These are phyloP conservation scores for Trichosporon asahii DNA, from an alignment of 1,284 basidiomycete species.

Conservation along the genomic window DNA sequence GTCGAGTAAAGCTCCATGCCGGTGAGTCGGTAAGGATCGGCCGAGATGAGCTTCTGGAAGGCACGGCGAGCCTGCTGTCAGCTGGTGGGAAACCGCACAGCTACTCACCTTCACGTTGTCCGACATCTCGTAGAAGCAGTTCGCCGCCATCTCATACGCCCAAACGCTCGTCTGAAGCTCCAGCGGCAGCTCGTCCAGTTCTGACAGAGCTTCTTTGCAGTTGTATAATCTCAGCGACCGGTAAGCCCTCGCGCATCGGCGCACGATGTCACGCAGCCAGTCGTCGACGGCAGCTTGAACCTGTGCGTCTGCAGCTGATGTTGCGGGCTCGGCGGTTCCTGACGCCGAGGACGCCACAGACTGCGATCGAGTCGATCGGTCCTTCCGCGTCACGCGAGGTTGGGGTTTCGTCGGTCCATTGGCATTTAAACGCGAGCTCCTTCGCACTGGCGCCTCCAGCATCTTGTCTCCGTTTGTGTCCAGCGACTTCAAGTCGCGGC, in stretches of 20 bases:
- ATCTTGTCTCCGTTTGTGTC: constrained; percentile 37
- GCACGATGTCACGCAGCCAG: constrained; percentile 74
- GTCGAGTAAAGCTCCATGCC: constrained; percentile 95
- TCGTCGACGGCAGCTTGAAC: constrained; percentile 73
- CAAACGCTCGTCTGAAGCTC: constrained; percentile 70
- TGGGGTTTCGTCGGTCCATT: constrained; percentile 24
- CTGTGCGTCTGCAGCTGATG: constrained; percentile 64
- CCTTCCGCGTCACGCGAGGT: constrained; percentile 24
- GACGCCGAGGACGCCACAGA: constrained; percentile 58
- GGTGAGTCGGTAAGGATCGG: constrained; percentile 77
- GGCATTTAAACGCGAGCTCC: constrained; percentile 42
- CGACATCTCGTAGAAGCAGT: constrained; percentile 79
- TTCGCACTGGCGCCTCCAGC: constrained; percentile 30
- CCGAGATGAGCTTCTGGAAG: constrained; percentile 70
- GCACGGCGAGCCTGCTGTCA: constrained; percentile 68
- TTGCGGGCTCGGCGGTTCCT: constrained; percentile 61
- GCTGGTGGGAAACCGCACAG: background rate
- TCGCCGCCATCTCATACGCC: constrained; percentile 75
- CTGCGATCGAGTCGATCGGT: constrained; percentile 35
- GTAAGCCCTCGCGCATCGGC: constrained; percentile 73
- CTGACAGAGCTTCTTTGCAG: constrained; percentile 66
- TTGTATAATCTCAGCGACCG: constrained; percentile 71
- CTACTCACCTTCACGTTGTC: constrained; percentile 74
- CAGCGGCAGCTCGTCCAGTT: constrained; percentile 71
- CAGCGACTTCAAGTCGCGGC: constrained; percentile 33